Percentiles rank a stretch among this genome's conserved stretches.
These are phyloP conservation scores for Zizania palustris DNA, from an alignment of 202 grass and related monocot genomes.

Conservation along the genomic window DNA sequence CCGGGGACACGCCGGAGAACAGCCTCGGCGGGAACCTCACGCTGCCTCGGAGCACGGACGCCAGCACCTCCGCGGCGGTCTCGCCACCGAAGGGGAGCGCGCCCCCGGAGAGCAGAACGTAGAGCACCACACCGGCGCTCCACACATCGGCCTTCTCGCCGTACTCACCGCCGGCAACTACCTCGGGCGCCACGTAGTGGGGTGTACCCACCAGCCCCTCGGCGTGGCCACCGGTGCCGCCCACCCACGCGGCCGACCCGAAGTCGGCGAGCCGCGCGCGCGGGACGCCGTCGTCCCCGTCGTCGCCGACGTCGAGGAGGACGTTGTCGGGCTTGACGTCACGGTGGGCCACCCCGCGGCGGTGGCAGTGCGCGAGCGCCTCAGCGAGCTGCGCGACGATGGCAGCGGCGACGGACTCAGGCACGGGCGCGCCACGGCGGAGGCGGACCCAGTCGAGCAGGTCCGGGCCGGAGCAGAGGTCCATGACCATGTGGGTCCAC, in stretches of 20 bases:
- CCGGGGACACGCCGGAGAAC: conserved; percentile 62
- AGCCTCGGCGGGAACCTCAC: conserved; percentile 67
- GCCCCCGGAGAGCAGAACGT: conserved; percentile 80
- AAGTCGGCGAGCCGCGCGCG: conserved; percentile 74
- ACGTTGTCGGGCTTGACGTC: conserved; percentile 95
- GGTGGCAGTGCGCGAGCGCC: conserved; percentile 74
- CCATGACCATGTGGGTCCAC: conserved; percentile 84
- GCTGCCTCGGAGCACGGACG: conserved; percentile 56
- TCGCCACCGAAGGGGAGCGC: conserved; percentile 80
- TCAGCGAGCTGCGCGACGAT: conserved; percentile 54
- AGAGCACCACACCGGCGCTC: conserved; percentile 93
- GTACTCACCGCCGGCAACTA: conserved; percentile 71
- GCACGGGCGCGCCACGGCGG: conserved; percentile 57
- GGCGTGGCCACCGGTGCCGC: conserved; percentile 38
- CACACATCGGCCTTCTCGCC: conserved; percentile 95
- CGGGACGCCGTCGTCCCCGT: neutral
- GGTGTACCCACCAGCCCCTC: conserved; percentile 85
- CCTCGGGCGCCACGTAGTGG: conserved; percentile 92
- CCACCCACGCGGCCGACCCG: conserved; percentile 76
- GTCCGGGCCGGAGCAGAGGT: conserved; percentile 78
- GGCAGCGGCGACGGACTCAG: conserved; percentile 59
- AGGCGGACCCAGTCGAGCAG: conserved; percentile 74
- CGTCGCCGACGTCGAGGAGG: conserved; percentile 49
- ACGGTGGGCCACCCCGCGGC: conserved; percentile 72
- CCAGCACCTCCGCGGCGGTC: conserved; percentile 65